Base-by-base conservation (phyloP, 1,139 yeast genomes). In the Diutina sp. region DNA sequence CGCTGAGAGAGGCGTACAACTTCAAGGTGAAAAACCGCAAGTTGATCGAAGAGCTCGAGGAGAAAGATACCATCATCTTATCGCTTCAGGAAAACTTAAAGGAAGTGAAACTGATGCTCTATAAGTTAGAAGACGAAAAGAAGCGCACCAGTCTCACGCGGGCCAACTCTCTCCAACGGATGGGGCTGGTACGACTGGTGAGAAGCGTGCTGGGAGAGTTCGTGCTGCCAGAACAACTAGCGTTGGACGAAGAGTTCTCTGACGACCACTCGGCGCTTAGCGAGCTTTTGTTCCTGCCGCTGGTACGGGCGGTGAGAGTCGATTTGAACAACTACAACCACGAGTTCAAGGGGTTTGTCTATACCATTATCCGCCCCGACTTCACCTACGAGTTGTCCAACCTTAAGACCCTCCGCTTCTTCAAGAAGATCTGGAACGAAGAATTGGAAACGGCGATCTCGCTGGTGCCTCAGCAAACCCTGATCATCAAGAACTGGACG, bases 391-490 rank as follows among this genome's bases (percentile, higher is more conserved):
- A 77, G 58, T 67, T 76, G 58, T 65, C 67, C 46, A 70, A 65
- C 58, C 68, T 83, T 57, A 80, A 77, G 61, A 83, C 80, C 21
- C 77, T 85, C 12, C 78, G 79, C 61, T 84, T 85, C 65, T 82
- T 87, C 68, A 84, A 84, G 60, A 78, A 80, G 59, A 70, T 89
- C 29, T 74, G 90, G 67, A 64, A 73, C 12, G 96, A 90, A 62
- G 99, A 93, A 66, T 77, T 93, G 57, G 97, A 89, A 64, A 89
- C 90, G 55, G 65, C 74, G 46, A 64, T 76, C 30, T 8, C 58
- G 65, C 4, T 59, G 61, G 46, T 69, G 73, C 9, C 80, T 79
- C 3, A 62, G 69, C 1, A 63, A 73, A 30, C 63, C 68, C n/a
- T 61, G 65, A n/a, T 76, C 56, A 71, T 76, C 56, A 74, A 72